Conservation (phyloP, 2,329 filamentous ascomycete genomes). For the Fusarium armeniacum region DNA sequence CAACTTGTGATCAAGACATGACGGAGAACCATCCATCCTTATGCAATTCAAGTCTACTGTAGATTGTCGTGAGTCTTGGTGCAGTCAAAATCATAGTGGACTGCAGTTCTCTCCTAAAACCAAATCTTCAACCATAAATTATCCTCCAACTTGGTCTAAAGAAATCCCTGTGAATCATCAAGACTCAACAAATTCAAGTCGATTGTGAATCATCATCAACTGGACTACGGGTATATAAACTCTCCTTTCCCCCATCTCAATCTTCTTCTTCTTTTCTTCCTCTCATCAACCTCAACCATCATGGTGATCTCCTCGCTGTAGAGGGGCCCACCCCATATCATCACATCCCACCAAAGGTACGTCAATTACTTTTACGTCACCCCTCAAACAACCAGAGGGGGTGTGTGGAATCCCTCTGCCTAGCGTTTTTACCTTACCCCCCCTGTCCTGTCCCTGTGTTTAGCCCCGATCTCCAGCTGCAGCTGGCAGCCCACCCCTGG, state of each 20-base stretch:
- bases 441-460: not conserved
- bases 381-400: not conserved
- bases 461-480: conserved; percentile 2
- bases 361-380: not conserved
- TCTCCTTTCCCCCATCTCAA: not conserved
- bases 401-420: not conserved
- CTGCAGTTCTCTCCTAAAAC: not conserved
- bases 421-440: not conserved
- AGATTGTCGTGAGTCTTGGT: not conserved
- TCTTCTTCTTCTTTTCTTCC: not conserved
- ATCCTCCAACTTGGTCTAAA: too few species aligned
- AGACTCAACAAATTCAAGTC: not conserved
- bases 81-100: too few species aligned
- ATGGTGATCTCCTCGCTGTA: not conserved
- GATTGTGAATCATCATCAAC: not conserved
- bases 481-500: not conserved
- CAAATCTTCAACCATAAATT: not conserved
- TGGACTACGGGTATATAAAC: not conserved
- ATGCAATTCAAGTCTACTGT: not conserved
- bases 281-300: not conserved
- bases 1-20: not conserved
- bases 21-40: not conserved
- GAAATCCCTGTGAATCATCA: not conserved
- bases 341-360: not conserved
- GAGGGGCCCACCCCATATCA: not conserved